Evolutionary conservation across 202 grass and related monocot genomes (phyloP).

Genomic region (Digitaria exilis): DNA sequence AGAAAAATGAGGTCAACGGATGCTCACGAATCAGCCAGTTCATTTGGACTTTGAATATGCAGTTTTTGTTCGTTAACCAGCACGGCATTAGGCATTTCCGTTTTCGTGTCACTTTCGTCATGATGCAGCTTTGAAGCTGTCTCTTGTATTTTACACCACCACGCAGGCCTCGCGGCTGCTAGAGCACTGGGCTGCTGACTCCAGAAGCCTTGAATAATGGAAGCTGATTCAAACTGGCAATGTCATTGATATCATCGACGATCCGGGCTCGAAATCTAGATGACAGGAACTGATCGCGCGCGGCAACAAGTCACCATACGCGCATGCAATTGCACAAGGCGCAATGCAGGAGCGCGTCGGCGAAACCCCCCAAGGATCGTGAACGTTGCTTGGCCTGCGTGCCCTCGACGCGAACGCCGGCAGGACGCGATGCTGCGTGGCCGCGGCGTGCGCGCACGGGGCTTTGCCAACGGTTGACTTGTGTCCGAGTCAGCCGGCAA

Average conservation of each 20-base stretch:
- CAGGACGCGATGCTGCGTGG: no score
- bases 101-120: not conserved
- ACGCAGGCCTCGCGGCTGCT: not conserved
- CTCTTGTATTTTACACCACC: not conserved
- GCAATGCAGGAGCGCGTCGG: no score
- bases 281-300: no score
- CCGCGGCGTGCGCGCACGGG: no score
- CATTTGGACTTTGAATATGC: not conserved
- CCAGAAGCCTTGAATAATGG: no score
- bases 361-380: not conserved
- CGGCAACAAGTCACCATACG: no score
- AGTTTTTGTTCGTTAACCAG: not conserved
- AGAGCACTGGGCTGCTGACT: not conserved
- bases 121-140: not conserved
- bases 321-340: no score
- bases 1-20: not conserved
- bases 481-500: no score
- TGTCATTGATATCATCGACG: not conserved
- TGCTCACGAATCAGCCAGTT: not conserved
- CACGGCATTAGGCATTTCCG: not conserved
- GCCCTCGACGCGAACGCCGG: no score
- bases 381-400: not conserved
- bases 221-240: not conserved
- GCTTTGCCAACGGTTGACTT: no score
- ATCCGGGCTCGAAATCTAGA: no score